Percentiles rank a stretch among this genome's conserved stretches.
Conservation (phyloP, 257 asterid species). For the Ehretia macrophylla region DNA sequence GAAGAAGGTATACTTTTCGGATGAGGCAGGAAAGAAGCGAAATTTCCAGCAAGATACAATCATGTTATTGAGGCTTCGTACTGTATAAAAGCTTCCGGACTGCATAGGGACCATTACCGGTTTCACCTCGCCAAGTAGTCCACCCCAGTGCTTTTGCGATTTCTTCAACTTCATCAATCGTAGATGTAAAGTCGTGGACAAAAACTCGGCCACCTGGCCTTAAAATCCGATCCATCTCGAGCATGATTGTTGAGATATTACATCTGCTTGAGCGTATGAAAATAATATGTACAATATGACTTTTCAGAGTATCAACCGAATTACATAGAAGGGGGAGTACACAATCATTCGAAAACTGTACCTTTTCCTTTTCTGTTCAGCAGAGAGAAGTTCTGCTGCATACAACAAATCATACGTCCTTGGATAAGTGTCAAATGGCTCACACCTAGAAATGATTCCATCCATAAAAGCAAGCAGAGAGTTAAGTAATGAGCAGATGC, state of each 20-base stretch:
- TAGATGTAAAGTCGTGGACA: constrained; percentile 42
- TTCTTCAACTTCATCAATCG: constrained; percentile 41
- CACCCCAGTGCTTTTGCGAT: constrained; percentile 54
- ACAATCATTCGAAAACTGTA: constrained; percentile 8
- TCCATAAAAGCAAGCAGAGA: too few species aligned
- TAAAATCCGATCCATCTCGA: constrained; percentile 70
- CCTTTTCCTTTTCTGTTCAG: constrained; percentile 58
- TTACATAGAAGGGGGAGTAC: neutral
- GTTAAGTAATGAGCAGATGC: too few species aligned
- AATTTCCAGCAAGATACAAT: neutral
- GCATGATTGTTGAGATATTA: constrained; percentile 52
- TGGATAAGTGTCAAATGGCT: constrained; percentile 71
- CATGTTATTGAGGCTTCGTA: constrained; percentile 43
- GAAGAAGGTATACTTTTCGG: neutral
- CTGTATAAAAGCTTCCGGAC: constrained; percentile 53
- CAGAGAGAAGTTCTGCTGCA: constrained; percentile 60
- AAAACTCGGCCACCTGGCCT: constrained; percentile 67
- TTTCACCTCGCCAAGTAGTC: constrained; percentile 44
- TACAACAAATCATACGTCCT: constrained; percentile 64
- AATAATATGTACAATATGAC: neutral
- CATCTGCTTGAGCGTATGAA: constrained; percentile 29
- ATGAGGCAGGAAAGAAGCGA: neutral
- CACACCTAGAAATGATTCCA: constrained; percentile 42
- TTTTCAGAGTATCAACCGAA: neutral
- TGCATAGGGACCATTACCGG: constrained; percentile 59